These are phyloP conservation scores for Beauveria sp. DNA, from an alignment of 2,329 filamentous ascomycete genomes.

Conservation along the genomic window DNA sequence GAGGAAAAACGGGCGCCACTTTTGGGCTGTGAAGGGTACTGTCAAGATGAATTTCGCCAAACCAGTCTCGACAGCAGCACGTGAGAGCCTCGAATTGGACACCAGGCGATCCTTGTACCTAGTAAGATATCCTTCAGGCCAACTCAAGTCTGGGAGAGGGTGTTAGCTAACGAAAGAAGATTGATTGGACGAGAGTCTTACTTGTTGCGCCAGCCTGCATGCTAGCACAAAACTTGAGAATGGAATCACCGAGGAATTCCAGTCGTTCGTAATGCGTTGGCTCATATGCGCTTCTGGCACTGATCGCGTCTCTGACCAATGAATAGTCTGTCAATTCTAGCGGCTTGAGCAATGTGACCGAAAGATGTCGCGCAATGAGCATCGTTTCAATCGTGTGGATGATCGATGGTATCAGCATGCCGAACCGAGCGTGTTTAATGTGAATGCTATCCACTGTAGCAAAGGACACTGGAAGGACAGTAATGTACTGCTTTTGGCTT, in stretches of 20 bases:
- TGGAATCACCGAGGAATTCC: conserved; percentile 79
- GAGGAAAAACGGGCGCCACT: conserved; percentile 63
- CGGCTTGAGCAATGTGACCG: conserved; percentile 21
- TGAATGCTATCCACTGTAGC: conserved; percentile 44
- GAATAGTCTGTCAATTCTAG: conserved; percentile 46
- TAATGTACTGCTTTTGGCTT: conserved; percentile 34
- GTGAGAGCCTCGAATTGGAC: conserved; percentile 64
- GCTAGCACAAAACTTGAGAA: conserved; percentile 68
- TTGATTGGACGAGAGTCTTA: conserved; percentile 25
- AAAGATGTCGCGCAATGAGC: conserved; percentile 55
- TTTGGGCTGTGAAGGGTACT: conserved; percentile 56
- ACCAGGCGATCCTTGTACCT: conserved; percentile 61
- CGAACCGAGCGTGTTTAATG: conserved; percentile 38
- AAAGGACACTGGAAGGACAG: conserved; percentile 37
- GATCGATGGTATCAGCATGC: conserved; percentile 64
- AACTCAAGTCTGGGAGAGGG: conserved; percentile 45
- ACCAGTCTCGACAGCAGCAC: conserved; percentile 52
- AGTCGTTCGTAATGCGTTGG: conserved; percentile 69
- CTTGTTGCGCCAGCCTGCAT: conserved; percentile 52
- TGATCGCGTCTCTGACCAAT: conserved; percentile 62
- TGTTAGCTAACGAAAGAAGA: background rate
- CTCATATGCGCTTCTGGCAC: conserved; percentile 52
- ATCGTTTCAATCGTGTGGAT: conserved; percentile 59
- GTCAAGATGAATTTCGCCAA: conserved; percentile 68
- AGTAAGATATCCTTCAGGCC: conserved; percentile 72